A percentile compares a stretch with the other conserved stretches of the same genome.
These are phyloP conservation scores for Pyrenopolyporus hunteri DNA, from an alignment of 495 filamentous ascomycete genomes.

Conservation along the genomic window DNA sequence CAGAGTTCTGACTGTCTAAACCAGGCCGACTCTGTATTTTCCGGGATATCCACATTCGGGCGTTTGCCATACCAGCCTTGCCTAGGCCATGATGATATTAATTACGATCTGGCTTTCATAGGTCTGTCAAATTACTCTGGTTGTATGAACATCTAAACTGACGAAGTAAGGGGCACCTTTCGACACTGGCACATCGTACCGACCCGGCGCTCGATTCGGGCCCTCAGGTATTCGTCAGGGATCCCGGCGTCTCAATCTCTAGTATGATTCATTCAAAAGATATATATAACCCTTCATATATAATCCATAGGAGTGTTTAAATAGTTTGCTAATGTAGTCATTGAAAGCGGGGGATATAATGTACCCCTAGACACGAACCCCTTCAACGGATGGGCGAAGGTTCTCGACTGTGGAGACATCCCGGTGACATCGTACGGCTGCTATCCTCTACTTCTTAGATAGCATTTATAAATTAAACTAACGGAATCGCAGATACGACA, in stretches of 20 bases:
- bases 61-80: slow-evolving; percentile 79
- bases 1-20: slow-evolving; percentile 10
- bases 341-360: slow-evolving; percentile 74
- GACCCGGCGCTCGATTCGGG: slow-evolving; percentile 77
- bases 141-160: slow-evolving; percentile 2
- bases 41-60: slow-evolving; percentile 85
- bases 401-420: slow-evolving; percentile 86
- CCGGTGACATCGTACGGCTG: slow-evolving; percentile 70
- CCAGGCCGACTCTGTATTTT: slow-evolving; percentile 66
- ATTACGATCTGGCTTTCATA: slow-evolving; percentile 82
- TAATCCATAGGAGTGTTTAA: background rate
- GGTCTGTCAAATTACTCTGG: slow-evolving; percentile 63
- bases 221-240: slow-evolving; percentile 85
- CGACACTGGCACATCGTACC: slow-evolving; percentile 50
- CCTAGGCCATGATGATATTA: slow-evolving; percentile 66
- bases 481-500: slow-evolving; percentile 61
- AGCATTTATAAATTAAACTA: background rate
- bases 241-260: slow-evolving; percentile 74
- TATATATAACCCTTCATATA: slow-evolving; percentile 7
- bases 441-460: background rate
- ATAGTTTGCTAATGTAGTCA: background rate
- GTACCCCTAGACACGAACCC: slow-evolving; percentile 80
- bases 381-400: slow-evolving; percentile 74
- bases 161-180: slow-evolving; percentile 46
- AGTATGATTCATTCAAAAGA: slow-evolving; percentile 46